Evolutionary conservation across 1,284 basidiomycete species (phyloP).

Genomic region (Boletus albobrunnescens): DNA sequence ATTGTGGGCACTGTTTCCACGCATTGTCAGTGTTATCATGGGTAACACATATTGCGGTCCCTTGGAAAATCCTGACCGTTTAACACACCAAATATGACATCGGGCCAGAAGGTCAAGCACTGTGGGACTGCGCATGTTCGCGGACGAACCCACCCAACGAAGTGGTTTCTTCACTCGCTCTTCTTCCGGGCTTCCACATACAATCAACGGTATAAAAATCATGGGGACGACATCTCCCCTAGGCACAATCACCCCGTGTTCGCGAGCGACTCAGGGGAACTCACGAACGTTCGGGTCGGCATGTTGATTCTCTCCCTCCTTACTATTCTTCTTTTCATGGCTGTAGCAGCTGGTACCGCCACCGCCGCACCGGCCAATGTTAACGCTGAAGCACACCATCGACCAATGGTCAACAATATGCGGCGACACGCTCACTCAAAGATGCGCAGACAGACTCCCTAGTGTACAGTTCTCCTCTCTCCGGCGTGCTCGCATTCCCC

Average conservation of each 20-base stretch:
- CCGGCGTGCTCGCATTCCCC: too few species aligned
- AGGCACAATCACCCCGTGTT: background rate
- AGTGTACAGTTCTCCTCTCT: background rate
- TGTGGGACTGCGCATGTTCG: background rate
- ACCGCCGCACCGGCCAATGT: conserved; percentile 3
- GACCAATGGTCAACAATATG: background rate
- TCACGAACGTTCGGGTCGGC: background rate
- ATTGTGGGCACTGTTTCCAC: background rate
- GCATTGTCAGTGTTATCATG: too few species aligned
- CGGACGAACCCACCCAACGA: background rate
- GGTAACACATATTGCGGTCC: too few species aligned
- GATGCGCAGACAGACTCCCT: background rate
- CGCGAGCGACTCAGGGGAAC: background rate
- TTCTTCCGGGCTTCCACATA: background rate
- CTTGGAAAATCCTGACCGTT: background rate
- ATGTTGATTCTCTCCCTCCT: conserved; percentile 8
- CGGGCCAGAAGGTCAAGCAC: background rate
- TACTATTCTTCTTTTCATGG: conserved; percentile 4
- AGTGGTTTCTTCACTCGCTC: background rate
- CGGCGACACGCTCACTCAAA: background rate
- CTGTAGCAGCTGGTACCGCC: background rate
- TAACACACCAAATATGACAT: background rate
- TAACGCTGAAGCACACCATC: background rate
- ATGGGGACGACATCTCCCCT: background rate
- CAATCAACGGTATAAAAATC: conserved; percentile 11